Base-by-base conservation (phyloP, 352 stramenopile genomes). In the Pythium dissotocum region DNA sequence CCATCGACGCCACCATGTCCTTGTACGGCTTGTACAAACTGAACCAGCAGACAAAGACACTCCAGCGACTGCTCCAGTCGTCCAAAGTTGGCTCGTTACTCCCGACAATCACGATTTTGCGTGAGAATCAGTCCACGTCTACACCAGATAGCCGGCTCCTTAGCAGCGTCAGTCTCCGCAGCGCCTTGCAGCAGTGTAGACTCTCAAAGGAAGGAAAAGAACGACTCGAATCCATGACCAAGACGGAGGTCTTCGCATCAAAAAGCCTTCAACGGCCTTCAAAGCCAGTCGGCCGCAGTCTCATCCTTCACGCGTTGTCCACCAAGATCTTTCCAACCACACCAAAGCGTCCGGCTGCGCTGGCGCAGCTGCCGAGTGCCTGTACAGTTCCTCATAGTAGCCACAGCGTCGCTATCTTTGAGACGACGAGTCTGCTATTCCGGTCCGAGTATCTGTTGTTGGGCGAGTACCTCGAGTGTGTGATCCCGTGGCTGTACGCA, bases 391-490 rank as follows among this genome's bases (percentile, higher is more conserved):
- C 21, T 7, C 21, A 54, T 4, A 21, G 2, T 6, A 28, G 51
- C 13, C 35, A 60, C 12, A 30, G n/a, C 14, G 14, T 53, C 24
- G 61, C 58, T n/a, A 36, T 67, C 10, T 3, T 67, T 18, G 61
- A 67, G 51, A 52, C 61, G 16, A 52, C 49, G n/a, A 33, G 26
- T 2, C 16, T 80, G 30, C 58, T 83, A 1, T 83, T 77, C 61
- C 64, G 65, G 26, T 76, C 66, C 33, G 76, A 77, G 49, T 76
- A 74, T 40, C 65, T 80, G 12, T 40, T 68, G 3, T 55, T 83
- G 0, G 30, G 72, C 26, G 73, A 79, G 51, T 83, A 78, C 38
- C 57, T 83, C 51, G 73, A 80, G 61, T 78, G 70, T 14, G 56
- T 78, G 35, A 60, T 78, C 16, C 73, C 76, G 2, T 58, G 75